Conservation (phyloP, 2,329 filamentous ascomycete genomes). For the Acephala macrosclerotiorum region DNA sequence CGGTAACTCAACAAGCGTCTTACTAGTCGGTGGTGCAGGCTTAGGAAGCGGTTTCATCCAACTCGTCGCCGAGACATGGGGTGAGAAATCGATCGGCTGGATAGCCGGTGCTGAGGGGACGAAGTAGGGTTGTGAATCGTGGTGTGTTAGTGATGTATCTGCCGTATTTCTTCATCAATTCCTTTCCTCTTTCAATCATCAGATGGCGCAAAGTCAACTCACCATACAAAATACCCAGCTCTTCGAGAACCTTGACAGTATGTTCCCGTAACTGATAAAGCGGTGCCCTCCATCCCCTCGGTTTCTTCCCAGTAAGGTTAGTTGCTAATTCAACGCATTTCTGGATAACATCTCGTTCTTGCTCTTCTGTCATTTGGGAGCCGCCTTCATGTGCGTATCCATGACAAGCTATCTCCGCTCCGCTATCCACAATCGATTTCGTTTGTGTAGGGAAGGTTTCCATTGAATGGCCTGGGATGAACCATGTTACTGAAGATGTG, state of each 20-base stretch:
- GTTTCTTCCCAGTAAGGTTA: slow-evolving; percentile 52
- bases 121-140: slow-evolving; percentile 58
- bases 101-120: slow-evolving; percentile 51
- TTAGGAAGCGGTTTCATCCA: slow-evolving; percentile 54
- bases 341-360: slow-evolving; percentile 57
- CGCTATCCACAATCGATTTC: slow-evolving; percentile 56
- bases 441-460: slow-evolving; percentile 63
- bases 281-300: slow-evolving; percentile 58
- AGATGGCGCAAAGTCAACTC: background rate
- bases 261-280: slow-evolving; percentile 57
- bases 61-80: slow-evolving; percentile 44
- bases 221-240: slow-evolving; percentile 55
- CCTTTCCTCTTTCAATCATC: background rate
- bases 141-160: slow-evolving; percentile 57
- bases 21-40: slow-evolving; percentile 35
- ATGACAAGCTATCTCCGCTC: slow-evolving; percentile 56
- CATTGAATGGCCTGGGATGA: slow-evolving; percentile 64
- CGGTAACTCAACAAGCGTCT: slow-evolving; percentile 55
- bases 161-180: background rate
- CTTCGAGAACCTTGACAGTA: slow-evolving; percentile 55
- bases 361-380: slow-evolving; percentile 52
- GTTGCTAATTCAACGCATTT: slow-evolving; percentile 55
- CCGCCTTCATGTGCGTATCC: slow-evolving; percentile 45
- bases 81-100: slow-evolving; percentile 49
- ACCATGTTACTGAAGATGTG: slow-evolving; percentile 63